A percentile compares a stretch with the other conserved stretches of the same genome.
Evolutionary conservation across 106 monocot genomes (phyloP).

Genomic region (Allium cepa): DNA sequence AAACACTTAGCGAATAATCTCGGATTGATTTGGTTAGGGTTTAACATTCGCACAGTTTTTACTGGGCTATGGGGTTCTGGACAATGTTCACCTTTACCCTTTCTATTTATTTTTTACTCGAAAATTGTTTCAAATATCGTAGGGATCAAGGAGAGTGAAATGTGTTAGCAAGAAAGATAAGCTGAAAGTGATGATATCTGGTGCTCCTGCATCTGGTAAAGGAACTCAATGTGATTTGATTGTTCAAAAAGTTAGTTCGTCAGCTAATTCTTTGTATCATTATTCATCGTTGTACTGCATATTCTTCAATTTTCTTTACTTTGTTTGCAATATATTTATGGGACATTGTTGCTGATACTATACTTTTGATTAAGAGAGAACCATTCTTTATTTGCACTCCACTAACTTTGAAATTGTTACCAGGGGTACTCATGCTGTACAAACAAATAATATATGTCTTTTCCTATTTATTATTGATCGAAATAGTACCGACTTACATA

Average conservation of each 20-base stretch:
- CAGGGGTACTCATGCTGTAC: too few species aligned
- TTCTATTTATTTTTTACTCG: neutral
- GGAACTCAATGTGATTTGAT: conserved; percentile 89
- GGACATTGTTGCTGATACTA: too few species aligned
- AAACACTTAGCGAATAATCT: neutral
- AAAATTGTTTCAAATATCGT: neutral
- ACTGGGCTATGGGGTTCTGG: neutral
- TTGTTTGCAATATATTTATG: too few species aligned
- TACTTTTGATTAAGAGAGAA: too few species aligned
- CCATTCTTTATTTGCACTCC: too few species aligned
- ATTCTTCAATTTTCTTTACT: too few species aligned
- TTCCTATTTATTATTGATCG: too few species aligned
- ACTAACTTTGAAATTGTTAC: too few species aligned
- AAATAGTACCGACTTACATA: too few species aligned
- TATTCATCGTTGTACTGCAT: too few species aligned
- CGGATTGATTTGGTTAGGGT: neutral
- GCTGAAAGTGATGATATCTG: conserved; percentile 94
- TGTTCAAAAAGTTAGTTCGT: conserved; percentile 50
- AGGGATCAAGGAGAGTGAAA: conserved; percentile 22
- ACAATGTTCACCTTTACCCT: neutral
- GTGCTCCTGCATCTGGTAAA: conserved; percentile 90
- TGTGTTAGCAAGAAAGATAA: conserved; percentile 32
- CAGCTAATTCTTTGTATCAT: too few species aligned
- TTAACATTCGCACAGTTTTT: neutral
- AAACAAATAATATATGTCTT: too few species aligned